Evolutionary conservation across 108 stramenopile genomes (phyloP).

Genomic region (Cyclotella atomus): DNA sequence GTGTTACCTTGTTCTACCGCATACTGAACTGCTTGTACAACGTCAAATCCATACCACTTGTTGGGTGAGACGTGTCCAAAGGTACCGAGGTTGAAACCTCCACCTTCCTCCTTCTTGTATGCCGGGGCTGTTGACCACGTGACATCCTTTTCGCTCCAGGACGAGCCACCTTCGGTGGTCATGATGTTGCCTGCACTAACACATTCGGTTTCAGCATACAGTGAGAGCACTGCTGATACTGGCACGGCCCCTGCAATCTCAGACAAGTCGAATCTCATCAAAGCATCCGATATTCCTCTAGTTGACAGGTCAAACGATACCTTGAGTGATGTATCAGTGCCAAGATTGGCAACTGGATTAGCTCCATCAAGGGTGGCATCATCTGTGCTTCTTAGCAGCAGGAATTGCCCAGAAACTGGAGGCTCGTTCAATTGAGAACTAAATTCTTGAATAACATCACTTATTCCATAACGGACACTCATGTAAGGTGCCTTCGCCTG

Average conservation of each 20-base stretch:
- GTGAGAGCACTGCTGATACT: conserved; percentile 13
- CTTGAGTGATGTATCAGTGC: neutral
- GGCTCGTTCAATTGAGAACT: neutral
- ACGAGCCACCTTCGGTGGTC: conserved; percentile 1
- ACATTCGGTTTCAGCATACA: conserved; percentile 17
- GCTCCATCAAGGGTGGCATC: conserved; percentile 23
- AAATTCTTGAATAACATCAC: neutral
- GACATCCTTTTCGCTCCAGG: conserved; percentile 5
- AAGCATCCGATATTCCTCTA: neutral
- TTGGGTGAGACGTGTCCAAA: conserved; percentile 9
- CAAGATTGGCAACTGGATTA: neutral
- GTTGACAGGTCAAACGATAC: conserved; percentile 11
- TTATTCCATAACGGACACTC: conserved; percentile 6
- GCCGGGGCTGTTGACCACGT: conserved; percentile 20
- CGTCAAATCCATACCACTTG: conserved; percentile 40
- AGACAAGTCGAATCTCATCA: conserved; percentile 26
- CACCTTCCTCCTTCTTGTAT: neutral
- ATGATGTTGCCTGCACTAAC: conserved; percentile 16
- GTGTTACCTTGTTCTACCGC: conserved; percentile 2
- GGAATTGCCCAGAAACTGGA: conserved; percentile 14
- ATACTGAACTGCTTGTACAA: neutral
- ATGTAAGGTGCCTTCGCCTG: conserved; percentile 17
- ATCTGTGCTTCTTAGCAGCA: conserved; percentile 14
- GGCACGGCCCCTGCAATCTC: conserved; percentile 3
- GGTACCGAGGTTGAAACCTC: conserved; percentile 23